Base-by-base conservation (phyloP, 2,329 filamentous ascomycete genomes). In the Phialophora chinensis region DNA sequence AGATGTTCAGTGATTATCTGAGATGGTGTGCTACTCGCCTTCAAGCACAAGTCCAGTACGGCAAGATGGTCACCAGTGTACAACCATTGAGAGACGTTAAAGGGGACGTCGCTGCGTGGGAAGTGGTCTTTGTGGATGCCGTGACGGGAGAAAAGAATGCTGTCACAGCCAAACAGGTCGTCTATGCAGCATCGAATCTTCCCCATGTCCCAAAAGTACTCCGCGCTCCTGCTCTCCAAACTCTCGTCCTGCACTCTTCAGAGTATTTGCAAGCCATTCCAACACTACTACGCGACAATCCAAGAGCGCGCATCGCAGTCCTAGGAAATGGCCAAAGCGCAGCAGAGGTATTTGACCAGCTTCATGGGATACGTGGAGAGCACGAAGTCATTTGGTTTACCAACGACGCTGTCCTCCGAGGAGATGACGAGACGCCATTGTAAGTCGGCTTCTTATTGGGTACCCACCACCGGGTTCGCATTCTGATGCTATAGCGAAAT, bases 281-380 rank as follows among this genome's bases (percentile, higher is more conserved):
- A 23, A n/a, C 60, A 50, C 12, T 49, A 0, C 35, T 70, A 25
- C 55, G 54, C 29, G 49, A 60, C 31, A 59, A 59, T 29, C 35
- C 56, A 6, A 44, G 38, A 59, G 60, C 47, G 23, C 20, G 27
- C 25, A 47, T 72, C 33, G 70, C 69, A 14, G 62, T 72, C 27
- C 42, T 72, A 31, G 70, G 70, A 23, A 63, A 72, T 25, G 67
- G 67, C 20, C 65, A 69, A 54, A 56, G 49, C 11, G 70, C 70
- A 17, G 70, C 67, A 4, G 70, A 72, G 44, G 53, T 64, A 6
- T 71, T 71, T 47, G 52, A 62, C 12, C 49, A 66, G 25, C 53
- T 72, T 17, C 69, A 72, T 50, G 60, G 59, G 7, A 65, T 66
- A 10, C 55, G 63, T 23, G 66, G 62, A 17, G 52, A 64, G 17